These are phyloP conservation scores for Styphnolobium japonicum DNA, from an alignment of 306 rosid species.

Conservation along the genomic window DNA sequence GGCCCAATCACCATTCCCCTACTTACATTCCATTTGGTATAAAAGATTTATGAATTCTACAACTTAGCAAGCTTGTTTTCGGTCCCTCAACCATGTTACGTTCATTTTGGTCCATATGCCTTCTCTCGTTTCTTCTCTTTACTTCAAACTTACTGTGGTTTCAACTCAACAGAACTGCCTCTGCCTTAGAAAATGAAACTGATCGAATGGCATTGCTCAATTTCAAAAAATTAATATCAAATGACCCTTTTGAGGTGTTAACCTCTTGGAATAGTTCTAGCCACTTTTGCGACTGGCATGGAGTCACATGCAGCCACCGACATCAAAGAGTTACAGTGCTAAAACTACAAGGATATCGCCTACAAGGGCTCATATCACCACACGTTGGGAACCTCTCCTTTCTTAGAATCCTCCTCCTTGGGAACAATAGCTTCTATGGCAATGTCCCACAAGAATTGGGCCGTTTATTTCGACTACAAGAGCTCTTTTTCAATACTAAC, in stretches of 20 bases:
- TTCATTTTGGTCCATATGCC: not conserved
- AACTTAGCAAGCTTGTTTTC: not conserved
- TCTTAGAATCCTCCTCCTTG: not conserved
- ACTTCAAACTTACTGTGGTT: not conserved
- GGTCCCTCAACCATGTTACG: not conserved
- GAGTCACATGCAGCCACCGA: not conserved
- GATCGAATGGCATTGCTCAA: slow-evolving; percentile 14
- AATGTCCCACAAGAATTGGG: not conserved
- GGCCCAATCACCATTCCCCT: not conserved
- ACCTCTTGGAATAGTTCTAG: no score
- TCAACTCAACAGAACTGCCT: not conserved
- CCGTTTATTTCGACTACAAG: not conserved
- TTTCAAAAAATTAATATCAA: no score
- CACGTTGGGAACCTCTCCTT: slow-evolving; percentile 25
- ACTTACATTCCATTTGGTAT: not conserved
- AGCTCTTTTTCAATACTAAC: not conserved
- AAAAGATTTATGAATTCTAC: no score
- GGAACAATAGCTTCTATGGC: not conserved
- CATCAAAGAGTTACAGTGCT: slow-evolving; percentile 15
- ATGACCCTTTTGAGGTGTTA: not conserved
- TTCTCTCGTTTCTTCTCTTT: not conserved
- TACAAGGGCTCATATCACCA: slow-evolving; percentile 28
- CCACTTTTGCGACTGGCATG: no score
- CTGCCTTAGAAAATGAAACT: no score
- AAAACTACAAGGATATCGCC: not conserved